phyloP scores from a whole-genome alignment of 106 monocot species.

The Apostasia ramifera region DNA sequence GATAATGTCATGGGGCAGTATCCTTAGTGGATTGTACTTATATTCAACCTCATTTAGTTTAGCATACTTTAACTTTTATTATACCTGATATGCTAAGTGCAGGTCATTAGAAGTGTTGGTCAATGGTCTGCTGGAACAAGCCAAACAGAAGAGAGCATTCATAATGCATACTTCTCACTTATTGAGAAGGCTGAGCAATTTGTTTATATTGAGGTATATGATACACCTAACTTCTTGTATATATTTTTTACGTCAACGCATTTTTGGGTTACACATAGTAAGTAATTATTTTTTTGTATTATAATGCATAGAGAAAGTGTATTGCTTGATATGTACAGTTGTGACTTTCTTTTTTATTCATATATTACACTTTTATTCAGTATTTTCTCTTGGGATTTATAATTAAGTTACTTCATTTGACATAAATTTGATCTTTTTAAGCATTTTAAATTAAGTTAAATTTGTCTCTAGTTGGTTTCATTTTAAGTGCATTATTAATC shows the following conservation, averaged over 20 bases:
- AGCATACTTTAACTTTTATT: not conserved
- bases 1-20: not conserved
- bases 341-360: no score
- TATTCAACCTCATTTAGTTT: not conserved
- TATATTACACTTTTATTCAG: no score
- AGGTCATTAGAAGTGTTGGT: slow-evolving; percentile 92
- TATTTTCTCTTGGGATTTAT: no score
- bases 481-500: no score
- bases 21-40: not conserved
- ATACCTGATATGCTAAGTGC: not conserved
- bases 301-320: no score
- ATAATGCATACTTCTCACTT: slow-evolving; percentile 79
- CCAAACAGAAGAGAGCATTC: slow-evolving; percentile 98
- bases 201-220: slow-evolving; percentile 88
- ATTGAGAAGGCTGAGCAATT: slow-evolving; percentile 98
- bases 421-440: no score
- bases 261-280: not conserved
- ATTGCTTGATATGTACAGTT: no score
- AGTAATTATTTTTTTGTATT: no score
- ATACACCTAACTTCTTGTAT: not conserved
- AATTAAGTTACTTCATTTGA: no score
- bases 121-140: slow-evolving; percentile 97
- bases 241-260: not conserved
- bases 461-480: no score
- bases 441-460: no score